Percentiles rank a stretch among this genome's conserved stretches.
phyloP scores from a whole-genome alignment of 2,329 filamentous ascomycete species.

The Dothiorella sarmentorum region DNA sequence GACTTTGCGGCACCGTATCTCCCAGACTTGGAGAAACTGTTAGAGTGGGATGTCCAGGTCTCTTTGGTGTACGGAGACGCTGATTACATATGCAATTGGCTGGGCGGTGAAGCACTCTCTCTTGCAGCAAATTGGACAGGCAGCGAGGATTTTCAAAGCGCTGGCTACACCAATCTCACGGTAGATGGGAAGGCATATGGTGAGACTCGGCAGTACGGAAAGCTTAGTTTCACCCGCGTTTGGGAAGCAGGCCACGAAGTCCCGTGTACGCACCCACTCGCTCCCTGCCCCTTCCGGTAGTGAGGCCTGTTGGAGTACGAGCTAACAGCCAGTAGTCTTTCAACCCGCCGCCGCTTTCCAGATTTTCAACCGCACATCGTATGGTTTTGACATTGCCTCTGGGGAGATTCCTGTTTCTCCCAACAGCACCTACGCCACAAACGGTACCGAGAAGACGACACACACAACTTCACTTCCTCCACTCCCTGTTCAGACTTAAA shows the following conservation, averaged over 20 bases:
- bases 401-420: slow-evolving; percentile 34
- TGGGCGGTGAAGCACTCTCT: not conserved
- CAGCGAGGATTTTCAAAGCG: slow-evolving; percentile 53
- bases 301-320: too few species aligned
- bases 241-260: slow-evolving; percentile 54
- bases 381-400: slow-evolving; percentile 49
- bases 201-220: slow-evolving; percentile 71
- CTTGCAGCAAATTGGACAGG: slow-evolving; percentile 45
- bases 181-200: slow-evolving; percentile 62
- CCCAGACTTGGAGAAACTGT: not conserved
- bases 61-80: slow-evolving; percentile 6
- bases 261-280: slow-evolving; percentile 33
- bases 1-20: slow-evolving; percentile 43
- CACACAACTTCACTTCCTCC: not conserved
- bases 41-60: not conserved
- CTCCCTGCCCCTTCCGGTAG: not conserved
- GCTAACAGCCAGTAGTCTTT: slow-evolving; percentile 5
- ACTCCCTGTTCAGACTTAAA: not conserved
- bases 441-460: not conserved
- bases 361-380: slow-evolving; percentile 49
- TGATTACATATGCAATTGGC: slow-evolving; percentile 16
- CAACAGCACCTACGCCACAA: not conserved
- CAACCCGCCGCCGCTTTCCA: slow-evolving; percentile 50
- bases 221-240: slow-evolving; percentile 53
- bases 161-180: slow-evolving; percentile 68